Conservation (phyloP, 1,284 basidiomycete genomes). For the Moesziomyces antarcticus region DNA sequence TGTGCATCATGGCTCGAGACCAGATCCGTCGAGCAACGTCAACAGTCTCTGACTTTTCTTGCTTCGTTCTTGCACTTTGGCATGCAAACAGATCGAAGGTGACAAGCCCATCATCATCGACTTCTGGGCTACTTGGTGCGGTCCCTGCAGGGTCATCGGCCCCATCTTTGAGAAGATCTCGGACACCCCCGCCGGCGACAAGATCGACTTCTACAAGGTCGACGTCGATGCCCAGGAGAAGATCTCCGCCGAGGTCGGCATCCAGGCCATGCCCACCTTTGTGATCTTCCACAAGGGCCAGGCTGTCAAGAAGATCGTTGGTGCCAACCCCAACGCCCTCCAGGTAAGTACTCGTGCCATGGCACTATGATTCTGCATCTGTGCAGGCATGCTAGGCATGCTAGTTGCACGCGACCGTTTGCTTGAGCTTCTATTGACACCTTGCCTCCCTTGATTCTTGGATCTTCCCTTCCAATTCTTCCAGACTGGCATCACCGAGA, state of each 20-base stretch:
- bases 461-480: background rate
- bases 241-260: slow-evolving; percentile 75
- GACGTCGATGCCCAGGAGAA: slow-evolving; percentile 68
- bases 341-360: slow-evolving; percentile 67
- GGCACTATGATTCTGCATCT: background rate
- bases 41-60: slow-evolving; percentile 4
- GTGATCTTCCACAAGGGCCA: slow-evolving; percentile 77
- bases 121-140: slow-evolving; percentile 69
- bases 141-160: slow-evolving; percentile 78
- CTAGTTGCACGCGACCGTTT: too few species aligned
- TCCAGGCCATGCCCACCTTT: slow-evolving; percentile 86
- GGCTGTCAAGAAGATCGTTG: slow-evolving; percentile 75
- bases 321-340: slow-evolving; percentile 74
- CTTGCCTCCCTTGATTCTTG: background rate
- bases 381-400: too few species aligned
- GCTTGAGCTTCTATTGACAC: slow-evolving; percentile 3
- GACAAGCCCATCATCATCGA: slow-evolving; percentile 69
- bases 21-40: background rate
- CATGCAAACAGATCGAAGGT: slow-evolving; percentile 70
- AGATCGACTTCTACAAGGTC: slow-evolving; percentile 82
- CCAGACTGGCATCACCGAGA: slow-evolving; percentile 44
- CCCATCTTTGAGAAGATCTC: slow-evolving; percentile 82
- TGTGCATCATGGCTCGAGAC: background rate
- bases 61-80: background rate
- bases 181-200: slow-evolving; percentile 49